phyloP scores from a whole-genome alignment of 257 asterid species.

The Catharanthus roseus region DNA sequence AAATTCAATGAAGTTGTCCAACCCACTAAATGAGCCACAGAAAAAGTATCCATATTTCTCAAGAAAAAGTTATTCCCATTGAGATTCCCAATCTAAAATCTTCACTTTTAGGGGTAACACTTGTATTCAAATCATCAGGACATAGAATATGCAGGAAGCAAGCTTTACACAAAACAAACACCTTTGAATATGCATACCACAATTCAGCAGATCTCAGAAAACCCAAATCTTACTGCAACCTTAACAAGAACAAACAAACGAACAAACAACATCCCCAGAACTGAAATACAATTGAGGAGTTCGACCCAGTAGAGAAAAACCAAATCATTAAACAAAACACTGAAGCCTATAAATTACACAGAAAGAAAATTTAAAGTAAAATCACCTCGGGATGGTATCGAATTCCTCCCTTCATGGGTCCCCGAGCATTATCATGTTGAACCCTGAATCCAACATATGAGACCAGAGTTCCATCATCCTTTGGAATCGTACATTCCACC shows the following conservation, averaged over 20 bases:
- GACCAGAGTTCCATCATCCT: conserved; percentile 83
- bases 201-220: not conserved
- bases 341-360: too few relatives aligned
- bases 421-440: conserved; percentile 93
- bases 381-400: conserved; percentile 96
- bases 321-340: not conserved
- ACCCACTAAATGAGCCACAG: not conserved
- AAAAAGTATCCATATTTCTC: not conserved
- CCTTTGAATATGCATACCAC: not conserved
- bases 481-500: conserved; percentile 96
- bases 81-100: not conserved
- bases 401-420: conserved; percentile 99
- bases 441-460: conserved; percentile 88
- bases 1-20: not conserved
- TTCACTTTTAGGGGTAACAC: not conserved
- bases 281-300: too few relatives aligned
- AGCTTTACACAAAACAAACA: not conserved
- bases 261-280: too few relatives aligned
- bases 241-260: too few relatives aligned
- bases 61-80: too few relatives aligned
- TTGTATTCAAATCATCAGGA: not conserved
- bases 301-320: not conserved
- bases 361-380: not conserved
- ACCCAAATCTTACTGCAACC: not conserved
- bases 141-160: not conserved